A percentile compares a stretch with the other conserved stretches of the same genome.
These are phyloP conservation scores for Podospora comata DNA, from an alignment of 495 filamentous ascomycete species.

Conservation along the genomic window DNA sequence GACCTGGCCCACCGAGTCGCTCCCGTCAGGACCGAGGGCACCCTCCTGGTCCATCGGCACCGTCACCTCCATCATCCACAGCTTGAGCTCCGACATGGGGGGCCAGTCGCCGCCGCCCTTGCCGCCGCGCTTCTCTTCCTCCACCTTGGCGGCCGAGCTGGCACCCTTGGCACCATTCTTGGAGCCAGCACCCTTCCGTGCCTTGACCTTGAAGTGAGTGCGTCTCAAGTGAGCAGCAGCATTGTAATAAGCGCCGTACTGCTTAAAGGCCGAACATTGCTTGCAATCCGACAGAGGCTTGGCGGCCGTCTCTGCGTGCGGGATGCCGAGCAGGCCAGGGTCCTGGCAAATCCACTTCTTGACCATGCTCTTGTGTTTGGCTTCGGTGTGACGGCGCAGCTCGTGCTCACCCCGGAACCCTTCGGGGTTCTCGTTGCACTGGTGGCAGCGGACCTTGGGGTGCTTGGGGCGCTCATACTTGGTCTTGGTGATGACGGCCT, in stretches of 20 bases:
- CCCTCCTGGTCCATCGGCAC: slow-evolving; percentile 38
- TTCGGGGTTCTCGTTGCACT: slow-evolving; percentile 73
- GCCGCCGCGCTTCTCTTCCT: slow-evolving; percentile 65
- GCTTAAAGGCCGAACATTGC: slow-evolving; percentile 71
- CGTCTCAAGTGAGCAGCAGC: slow-evolving; percentile 88
- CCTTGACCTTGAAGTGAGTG: slow-evolving; percentile 69
- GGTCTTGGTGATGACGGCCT: slow-evolving; percentile 62
- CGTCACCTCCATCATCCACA: slow-evolving; percentile 74
- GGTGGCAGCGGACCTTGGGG: slow-evolving; percentile 68
- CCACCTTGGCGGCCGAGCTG: slow-evolving; percentile 32
- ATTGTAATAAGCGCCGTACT: slow-evolving; percentile 92
- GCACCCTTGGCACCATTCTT: slow-evolving; percentile 37
- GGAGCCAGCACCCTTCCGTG: slow-evolving; percentile 41
- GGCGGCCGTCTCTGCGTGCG: slow-evolving; percentile 46
- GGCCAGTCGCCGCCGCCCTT: slow-evolving; percentile 83
- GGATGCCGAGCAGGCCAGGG: slow-evolving; percentile 35
- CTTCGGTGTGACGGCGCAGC: slow-evolving; percentile 78
- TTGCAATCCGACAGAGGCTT: slow-evolving; percentile 82
- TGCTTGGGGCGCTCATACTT: slow-evolving; percentile 72
- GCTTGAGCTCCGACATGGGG: slow-evolving; percentile 73
- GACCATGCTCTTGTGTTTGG: slow-evolving; percentile 68
- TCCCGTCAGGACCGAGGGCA: slow-evolving; percentile 25
- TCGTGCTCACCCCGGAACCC: slow-evolving; percentile 96
- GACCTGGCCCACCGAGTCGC: slow-evolving; percentile 23
- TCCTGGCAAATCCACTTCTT: slow-evolving; percentile 75